phyloP scores from a whole-genome alignment of 495 filamentous ascomycete species.

The Lepidopterella palustris region DNA sequence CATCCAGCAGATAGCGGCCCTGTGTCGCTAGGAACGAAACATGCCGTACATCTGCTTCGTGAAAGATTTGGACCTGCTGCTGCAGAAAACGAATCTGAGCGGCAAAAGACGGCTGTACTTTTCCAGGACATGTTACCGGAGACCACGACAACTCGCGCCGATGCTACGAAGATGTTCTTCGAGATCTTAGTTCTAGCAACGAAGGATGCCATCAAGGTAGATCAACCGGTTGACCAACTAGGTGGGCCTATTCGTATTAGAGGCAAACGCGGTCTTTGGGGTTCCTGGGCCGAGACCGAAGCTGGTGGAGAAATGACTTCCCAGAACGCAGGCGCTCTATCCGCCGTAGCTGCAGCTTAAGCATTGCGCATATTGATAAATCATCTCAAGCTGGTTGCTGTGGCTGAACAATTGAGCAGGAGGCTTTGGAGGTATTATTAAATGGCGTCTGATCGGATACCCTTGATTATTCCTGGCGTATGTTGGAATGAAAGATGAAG shows the following conservation, averaged over 20 bases:
- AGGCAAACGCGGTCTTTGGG: constrained; percentile 89
- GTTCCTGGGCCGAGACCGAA: constrained; percentile 85
- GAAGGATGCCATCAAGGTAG: constrained; percentile 97
- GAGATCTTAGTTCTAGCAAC: constrained; percentile 92
- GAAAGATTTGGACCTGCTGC: constrained; percentile 70
- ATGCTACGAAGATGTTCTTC: constrained; percentile 99
- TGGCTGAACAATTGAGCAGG: too few relatives aligned
- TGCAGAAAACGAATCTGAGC: constrained; percentile 47
- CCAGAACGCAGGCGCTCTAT: neutral
- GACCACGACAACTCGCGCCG: constrained; percentile 64
- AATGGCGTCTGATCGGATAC: neutral
- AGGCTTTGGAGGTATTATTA: too few relatives aligned
- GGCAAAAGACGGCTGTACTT: constrained; percentile 68
- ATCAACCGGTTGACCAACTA: constrained; percentile 68
- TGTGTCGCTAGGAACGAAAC: constrained; percentile 82
- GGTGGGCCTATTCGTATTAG: constrained; percentile 73
- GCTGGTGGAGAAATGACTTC: constrained; percentile 52
- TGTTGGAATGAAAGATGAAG: neutral
- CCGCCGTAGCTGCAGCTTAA: neutral
- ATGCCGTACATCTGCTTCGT: constrained; percentile 89
- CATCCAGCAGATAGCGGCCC: constrained; percentile 75
- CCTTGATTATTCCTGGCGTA: neutral
- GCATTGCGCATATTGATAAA: neutral
- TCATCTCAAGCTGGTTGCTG: neutral
- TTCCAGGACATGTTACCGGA: constrained; percentile 93